These are phyloP conservation scores for Lodderomyces pseudojiufengensis DNA, from an alignment of 1,139 yeast species.

Conservation along the genomic window DNA sequence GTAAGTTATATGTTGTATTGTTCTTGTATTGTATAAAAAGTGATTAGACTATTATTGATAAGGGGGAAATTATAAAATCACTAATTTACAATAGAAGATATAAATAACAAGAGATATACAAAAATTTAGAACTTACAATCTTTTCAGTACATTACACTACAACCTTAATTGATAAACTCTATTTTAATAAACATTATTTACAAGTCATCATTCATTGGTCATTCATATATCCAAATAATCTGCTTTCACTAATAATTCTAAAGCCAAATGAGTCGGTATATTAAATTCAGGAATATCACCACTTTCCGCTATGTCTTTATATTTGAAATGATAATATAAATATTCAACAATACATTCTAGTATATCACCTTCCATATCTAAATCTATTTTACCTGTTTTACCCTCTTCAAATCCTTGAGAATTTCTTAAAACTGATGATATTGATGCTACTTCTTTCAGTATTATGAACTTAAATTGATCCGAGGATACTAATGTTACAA, in stretches of 20 bases:
- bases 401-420: constrained; percentile 62
- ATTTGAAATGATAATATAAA: constrained; percentile 70
- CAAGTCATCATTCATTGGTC: too few species aligned
- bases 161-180: too few species aligned
- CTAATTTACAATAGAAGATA: too few species aligned
- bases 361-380: constrained; percentile 70
- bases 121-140: too few species aligned
- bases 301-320: constrained; percentile 51
- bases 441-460: constrained; percentile 72
- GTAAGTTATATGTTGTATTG: too few species aligned
- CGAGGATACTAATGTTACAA: constrained; percentile 68
- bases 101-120: too few species aligned
- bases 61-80: too few species aligned
- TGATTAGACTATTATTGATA: too few species aligned
- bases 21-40: too few species aligned
- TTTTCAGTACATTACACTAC: too few species aligned
- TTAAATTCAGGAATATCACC: constrained; percentile 78
- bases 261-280: constrained; percentile 90
- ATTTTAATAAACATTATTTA: too few species aligned
- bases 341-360: constrained; percentile 84
- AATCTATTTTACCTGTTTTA: constrained; percentile 43
- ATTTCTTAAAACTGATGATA: constrained; percentile 75
- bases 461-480: constrained; percentile 69
- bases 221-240: constrained; percentile 75
- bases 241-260: constrained; percentile 87